Base-by-base conservation (phyloP, 345 rosid species). In the Syzygium grande region DNA sequence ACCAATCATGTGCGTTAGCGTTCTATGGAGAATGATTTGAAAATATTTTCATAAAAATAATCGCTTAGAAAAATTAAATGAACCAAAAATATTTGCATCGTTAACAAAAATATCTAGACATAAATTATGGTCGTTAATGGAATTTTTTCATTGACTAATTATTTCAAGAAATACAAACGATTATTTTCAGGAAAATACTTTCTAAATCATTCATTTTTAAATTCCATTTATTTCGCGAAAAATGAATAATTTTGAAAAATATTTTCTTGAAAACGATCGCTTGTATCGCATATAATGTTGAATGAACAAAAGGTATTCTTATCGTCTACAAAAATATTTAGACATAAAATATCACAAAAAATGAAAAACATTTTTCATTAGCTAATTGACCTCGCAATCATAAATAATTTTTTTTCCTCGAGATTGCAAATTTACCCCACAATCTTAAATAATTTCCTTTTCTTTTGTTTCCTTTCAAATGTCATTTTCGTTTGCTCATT, bases 271-370 rank as follows among this genome's bases (percentile, higher is more conserved):
- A 53, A 25, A 59, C 5, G 12, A 27, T 59, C 8, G 2, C 12
- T 61, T 6, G 34, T 61, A 61, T 13, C 4, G 0, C 7, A 1
- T 3, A 61, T 16, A 12, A 61, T 6, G 13, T n/a, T 61, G 73
- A 61, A 61, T n/a, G 6, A n/a, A 61, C 0, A 0, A n/a, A 61
- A 61, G 13, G 13, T 61, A 13, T 27, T 0, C 12, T 61, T 7
- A n/a, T n/a, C 30, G 14, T 61, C 8, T 4, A 61, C 9, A 5
- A 61, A 13, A 61, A n/a, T 12, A 16, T 61, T 8, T 27, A 61
- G 4, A n/a, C 4, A 61, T n/a, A 61, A n/a, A n/a, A n/a, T 61
- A 12, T 61, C 2, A 0, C 13, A 0, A 6, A 1, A 3, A n/a
- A 61, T 13, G 8, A 41, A 41, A 41, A 41, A 4, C 43, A 41